Evolutionary conservation across 2,329 filamentous ascomycete genomes (phyloP).

Genomic region (Fusarium compactum): DNA sequence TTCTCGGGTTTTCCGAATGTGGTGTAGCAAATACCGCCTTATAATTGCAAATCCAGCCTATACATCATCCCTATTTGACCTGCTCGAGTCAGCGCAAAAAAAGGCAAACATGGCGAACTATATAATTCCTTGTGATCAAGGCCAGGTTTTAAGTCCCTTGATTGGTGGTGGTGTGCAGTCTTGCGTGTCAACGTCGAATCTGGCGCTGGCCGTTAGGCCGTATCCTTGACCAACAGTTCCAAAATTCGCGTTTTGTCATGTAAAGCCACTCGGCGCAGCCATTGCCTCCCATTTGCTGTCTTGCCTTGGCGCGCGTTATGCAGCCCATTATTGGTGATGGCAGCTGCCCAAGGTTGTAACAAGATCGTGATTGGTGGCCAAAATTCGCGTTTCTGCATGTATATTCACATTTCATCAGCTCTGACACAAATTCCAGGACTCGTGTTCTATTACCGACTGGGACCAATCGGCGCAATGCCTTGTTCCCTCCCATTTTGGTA

Average conservation of each 20-base stretch:
- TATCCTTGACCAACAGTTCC: background rate
- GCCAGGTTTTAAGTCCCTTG: too few relatives aligned
- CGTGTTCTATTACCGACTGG: background rate
- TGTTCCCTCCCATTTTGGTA: background rate
- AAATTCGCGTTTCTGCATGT: background rate
- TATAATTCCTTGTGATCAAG: rapidly evolving
- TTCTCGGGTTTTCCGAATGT: too few relatives aligned
- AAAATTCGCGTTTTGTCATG: background rate
- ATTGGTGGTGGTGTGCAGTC: too few relatives aligned
- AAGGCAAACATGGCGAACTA: background rate
- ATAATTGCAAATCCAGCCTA: background rate
- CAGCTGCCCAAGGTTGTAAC: too few relatives aligned
- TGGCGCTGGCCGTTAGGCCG: background rate
- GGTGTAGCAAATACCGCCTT: background rate
- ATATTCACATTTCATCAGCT: too few relatives aligned
- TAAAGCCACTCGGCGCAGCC: background rate
- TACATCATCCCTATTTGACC: background rate
- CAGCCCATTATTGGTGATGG: background rate
- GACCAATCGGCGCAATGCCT: background rate
- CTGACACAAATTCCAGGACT: too few relatives aligned
- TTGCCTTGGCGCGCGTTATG: background rate
- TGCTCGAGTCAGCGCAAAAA: rapidly evolving
- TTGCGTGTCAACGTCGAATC: background rate
- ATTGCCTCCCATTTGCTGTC: rapidly evolving
- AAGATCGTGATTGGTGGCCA: background rate